Base-by-base conservation (phyloP, 1,139 yeast genomes). In the Blastobotrys capitulatus region DNA sequence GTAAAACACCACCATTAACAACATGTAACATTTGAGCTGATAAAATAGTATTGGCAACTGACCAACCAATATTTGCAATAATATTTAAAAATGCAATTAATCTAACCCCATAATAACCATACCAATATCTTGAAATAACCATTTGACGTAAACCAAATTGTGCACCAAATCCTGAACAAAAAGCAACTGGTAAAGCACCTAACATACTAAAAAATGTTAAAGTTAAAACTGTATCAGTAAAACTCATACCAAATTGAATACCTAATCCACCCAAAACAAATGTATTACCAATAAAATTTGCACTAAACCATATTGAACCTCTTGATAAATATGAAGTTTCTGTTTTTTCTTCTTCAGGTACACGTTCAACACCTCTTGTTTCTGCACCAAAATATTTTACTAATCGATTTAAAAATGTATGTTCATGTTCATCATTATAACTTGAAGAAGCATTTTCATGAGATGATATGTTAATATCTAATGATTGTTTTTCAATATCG, bases 1-100 rank as follows among this genome's bases (percentile, higher is more conserved):
- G 97, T 54, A 86, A 74, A 46, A 72, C 71, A 25, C 72, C 71
- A 60, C 77, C 72, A 69, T 87, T 86, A 55, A 88, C 83, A 65
- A 86, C 80, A 68, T 84, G 82, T 57, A 89, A 74, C 62, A 89
- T 74, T 66, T 87, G 95, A 22, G 96, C 95, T 34, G 94, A 82
- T 26, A 89, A 85, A 80, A 89, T 86, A 56, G 88, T 86, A 69
- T 89, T 90, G 43, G 88, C 94, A 16, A 95, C 87, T 68, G 95
- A 89, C 97, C 97, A 89, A 57, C 97, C 97, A 55, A 89, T 78
- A 77, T 96, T 87, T 15, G 96, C 94, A 60, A 89, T 68, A 61
- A 83, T 79, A 65, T 89, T 89, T 62, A 89, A 75, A 40, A 83
- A 66, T 16, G 95, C 83, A 63, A 89, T 86, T 51, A 89, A 74